Evolutionary conservation across 73 alveolate genomes (phyloP).

Genomic region (Paramecium bursaria): DNA sequence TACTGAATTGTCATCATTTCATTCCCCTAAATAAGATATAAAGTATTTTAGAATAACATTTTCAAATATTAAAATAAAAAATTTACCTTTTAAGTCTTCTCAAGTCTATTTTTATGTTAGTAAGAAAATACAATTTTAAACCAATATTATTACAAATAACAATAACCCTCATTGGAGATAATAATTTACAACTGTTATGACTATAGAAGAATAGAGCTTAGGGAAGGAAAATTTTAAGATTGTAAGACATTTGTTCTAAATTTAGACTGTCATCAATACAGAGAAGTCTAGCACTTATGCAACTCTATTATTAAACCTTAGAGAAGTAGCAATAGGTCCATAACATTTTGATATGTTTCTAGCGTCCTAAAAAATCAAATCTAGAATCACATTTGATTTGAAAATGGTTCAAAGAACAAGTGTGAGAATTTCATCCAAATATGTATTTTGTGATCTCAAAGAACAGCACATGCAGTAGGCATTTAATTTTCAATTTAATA

Average conservation of each 20-base stretch:
- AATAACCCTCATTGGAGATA: slow-evolving; percentile 56
- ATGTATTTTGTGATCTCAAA: slow-evolving; percentile 35
- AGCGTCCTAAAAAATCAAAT: slow-evolving; percentile 10
- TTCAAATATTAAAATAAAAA: slow-evolving; percentile 48
- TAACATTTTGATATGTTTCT: slow-evolving; percentile 55
- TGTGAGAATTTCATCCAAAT: slow-evolving; percentile 6
- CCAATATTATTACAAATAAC: background rate
- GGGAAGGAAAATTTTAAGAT: background rate
- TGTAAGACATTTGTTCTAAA: background rate
- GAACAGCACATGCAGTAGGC: slow-evolving; percentile 24
- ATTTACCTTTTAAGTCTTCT: background rate
- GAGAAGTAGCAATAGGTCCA: slow-evolving; percentile 58
- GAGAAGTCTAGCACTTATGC: slow-evolving; percentile 27
- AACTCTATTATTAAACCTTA: slow-evolving; percentile 3
- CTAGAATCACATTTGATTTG: slow-evolving; percentile 41
- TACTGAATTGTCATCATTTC: too few relatives aligned
- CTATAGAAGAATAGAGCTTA: background rate
- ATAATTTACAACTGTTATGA: background rate
- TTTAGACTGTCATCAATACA: slow-evolving; percentile 35
- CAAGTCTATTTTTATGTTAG: slow-evolving; percentile 7
- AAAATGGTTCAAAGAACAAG: slow-evolving; percentile 29
- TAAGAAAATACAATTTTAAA: background rate
- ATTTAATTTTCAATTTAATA: slow-evolving; percentile 17
- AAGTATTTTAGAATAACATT: slow-evolving; percentile 32
- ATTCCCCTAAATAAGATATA: too few relatives aligned